Evolutionary conservation across 768 basidiomycete genomes (phyloP), one percentile per base, ranked within the genome.

Genomic region (Podaxis sp.): DNA sequence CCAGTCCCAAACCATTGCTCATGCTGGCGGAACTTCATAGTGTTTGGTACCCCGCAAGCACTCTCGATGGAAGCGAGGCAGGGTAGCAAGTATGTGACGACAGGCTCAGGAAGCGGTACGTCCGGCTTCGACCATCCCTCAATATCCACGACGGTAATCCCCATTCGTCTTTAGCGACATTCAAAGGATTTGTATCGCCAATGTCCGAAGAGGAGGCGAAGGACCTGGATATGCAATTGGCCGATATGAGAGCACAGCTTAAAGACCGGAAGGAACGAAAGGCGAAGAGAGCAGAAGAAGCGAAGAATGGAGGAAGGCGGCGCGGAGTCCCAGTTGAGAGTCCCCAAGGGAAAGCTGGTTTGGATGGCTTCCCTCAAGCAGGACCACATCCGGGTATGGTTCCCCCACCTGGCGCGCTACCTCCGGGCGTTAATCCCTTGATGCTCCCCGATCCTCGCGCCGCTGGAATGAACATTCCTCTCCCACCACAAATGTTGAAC

Each of bases 271-370:
- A 56, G 7, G 39, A 56, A 46, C 44, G 44, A 17, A 46, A 46
- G 44, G 44, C n/a, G 54, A 56, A 26, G 30, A 48, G 44, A 44
- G 56, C 56, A 17, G 36, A 36, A 51, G 42, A 57, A 57, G 24
- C 56, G 15, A 40, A 39, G 36, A 44, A 57, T 46, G 22, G 56
- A 5, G 39, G 40, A 17, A 39, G 11, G 22, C 2, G 38, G 4
- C 36, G 2, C 5, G 24, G 24, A 24, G 13, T 13, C 13, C 38
- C 15, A 36, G 15, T 8, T 39, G 38, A 38, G n/a, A 15, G 30
- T 52, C 52, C 40, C 40, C 13, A 30, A 15, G 52, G 13, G 30
- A 4, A 3, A 28, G 17, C 19, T 9, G 33, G 33, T 33, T 33
- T 33, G 30, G 8, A 8, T 33, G 9, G 33, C 33, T 33, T 33